Conservation (phyloP, 208 protist genomes). For the Acanthamoeba healyi region DNA sequence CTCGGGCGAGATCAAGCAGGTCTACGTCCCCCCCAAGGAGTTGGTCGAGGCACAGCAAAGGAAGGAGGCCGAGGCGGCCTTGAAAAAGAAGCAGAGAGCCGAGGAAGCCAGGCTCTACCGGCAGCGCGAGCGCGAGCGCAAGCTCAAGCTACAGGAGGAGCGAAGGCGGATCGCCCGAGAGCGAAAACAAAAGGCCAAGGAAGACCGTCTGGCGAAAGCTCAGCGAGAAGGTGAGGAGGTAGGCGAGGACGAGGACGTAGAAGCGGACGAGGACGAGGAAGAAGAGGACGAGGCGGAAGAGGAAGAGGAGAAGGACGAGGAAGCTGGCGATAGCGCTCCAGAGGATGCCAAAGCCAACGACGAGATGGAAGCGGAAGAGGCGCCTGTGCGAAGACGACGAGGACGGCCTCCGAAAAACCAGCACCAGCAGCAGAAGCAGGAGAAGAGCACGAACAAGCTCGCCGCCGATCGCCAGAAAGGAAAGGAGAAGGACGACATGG, state of each 20-base stretch:
- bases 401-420: not conserved
- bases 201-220: not conserved
- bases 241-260: not conserved
- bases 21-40: not conserved
- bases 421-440: too few relatives aligned
- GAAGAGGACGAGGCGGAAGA: not conserved
- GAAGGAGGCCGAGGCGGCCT: not conserved
- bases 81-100: not conserved
- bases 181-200: conserved; percentile 6
- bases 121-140: not conserved
- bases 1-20: conserved; percentile 57
- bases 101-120: not conserved
- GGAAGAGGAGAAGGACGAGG: not conserved
- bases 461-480: too few relatives aligned
- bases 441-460: too few relatives aligned
- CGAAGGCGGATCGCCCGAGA: not conserved
- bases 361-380: not conserved
- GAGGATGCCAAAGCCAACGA: not conserved
- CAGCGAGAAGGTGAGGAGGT: not conserved
- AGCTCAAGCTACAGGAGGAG: not conserved
- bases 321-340: not conserved
- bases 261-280: not conserved
- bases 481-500: too few relatives aligned
- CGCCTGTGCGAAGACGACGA: not conserved
- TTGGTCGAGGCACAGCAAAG: not conserved